Evolutionary conservation across 2,329 filamentous ascomycete genomes (phyloP), one percentile per base, ranked within the genome.

Genomic region (Arthrobotrys iridis): DNA sequence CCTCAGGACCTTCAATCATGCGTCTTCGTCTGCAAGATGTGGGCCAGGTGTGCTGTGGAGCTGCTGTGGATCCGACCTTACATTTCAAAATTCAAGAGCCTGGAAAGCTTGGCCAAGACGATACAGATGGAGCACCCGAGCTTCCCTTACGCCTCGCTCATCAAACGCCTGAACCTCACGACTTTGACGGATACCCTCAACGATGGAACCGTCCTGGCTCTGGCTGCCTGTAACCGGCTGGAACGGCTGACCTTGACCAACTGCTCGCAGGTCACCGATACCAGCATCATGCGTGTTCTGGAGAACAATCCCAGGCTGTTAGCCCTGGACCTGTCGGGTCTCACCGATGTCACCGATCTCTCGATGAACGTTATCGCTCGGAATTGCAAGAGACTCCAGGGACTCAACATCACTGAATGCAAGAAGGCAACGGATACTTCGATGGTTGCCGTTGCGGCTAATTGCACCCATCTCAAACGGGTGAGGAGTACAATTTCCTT

Each of bases 11-110:
- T 97, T 79, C 87, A 93, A 78, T 90, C 89, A 82, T 96, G 92
- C 83, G 93, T 98, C 91, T 85, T 95, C 77, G 93, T 97, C n/a
- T 97, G 90, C 80, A 93, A 93, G 82, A 88, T 90, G 77, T 99
- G 95, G 95, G 91, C 95, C 26, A 87, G 91, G 77, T 97, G 97
- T 81, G 90, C 91, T 59, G 95, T 98, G 78, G 94, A 95, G 77
- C 87, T 97, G 78, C 86, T 99, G 20, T 99, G 95, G 95, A 93
- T 97, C 82, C 88, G 95, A 40, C 95, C 95, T 0, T 89, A 92
- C 26, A 98, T 95, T 84, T 93, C 91, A 80, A 92, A 89, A 79
- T 97, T 93, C 91, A 83, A 86, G 10, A 93, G 93, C 81, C 88
- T 97, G 79, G 85, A 89, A 79, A 90, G 85, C 78, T 95, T 99